phyloP scores from a whole-genome alignment of 208 protist genomes.

The Leishmania tropica region DNA sequence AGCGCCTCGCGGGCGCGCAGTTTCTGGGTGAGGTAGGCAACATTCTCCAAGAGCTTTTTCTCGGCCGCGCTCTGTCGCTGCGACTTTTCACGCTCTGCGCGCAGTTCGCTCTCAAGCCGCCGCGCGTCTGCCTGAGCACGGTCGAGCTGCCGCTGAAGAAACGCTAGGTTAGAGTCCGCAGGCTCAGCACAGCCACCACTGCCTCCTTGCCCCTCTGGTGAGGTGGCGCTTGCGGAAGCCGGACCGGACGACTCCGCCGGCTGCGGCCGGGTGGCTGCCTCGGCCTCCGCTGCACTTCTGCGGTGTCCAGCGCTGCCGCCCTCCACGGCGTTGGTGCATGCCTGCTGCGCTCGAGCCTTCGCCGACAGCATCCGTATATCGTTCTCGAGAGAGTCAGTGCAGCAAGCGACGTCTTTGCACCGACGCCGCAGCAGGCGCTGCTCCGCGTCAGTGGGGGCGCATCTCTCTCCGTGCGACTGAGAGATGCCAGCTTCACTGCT shows the following conservation, averaged over 20 bases:
- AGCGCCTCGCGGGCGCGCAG: slow-evolving; percentile 43
- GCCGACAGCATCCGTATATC: slow-evolving; percentile 24
- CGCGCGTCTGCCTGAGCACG: slow-evolving; percentile 16
- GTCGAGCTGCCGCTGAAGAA: slow-evolving; percentile 16
- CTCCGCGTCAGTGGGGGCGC: neutral
- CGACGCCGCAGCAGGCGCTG: neutral
- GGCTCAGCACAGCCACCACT: neutral
- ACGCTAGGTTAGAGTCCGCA: slow-evolving; percentile 10
- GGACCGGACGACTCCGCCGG: neutral
- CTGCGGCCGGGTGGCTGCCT: neutral
- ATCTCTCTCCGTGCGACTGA: neutral
- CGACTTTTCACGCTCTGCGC: slow-evolving; percentile 34
- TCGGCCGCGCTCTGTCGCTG: slow-evolving; percentile 38
- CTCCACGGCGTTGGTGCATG: neutral
- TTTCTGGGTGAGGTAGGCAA: slow-evolving; percentile 40
- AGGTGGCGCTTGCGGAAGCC: neutral
- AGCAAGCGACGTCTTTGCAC: slow-evolving; percentile 6
- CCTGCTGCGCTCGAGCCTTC: neutral
- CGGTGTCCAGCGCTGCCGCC: neutral
- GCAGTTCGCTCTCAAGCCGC: slow-evolving; percentile 40
- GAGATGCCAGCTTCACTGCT: neutral
- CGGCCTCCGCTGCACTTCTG: neutral
- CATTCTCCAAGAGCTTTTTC: slow-evolving; percentile 49
- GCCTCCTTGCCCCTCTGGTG: neutral
- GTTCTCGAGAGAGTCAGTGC: slow-evolving; percentile 25